Evolutionary conservation across 2,329 filamentous ascomycete species (phyloP).

Genomic region (Xylaria digitata): DNA sequence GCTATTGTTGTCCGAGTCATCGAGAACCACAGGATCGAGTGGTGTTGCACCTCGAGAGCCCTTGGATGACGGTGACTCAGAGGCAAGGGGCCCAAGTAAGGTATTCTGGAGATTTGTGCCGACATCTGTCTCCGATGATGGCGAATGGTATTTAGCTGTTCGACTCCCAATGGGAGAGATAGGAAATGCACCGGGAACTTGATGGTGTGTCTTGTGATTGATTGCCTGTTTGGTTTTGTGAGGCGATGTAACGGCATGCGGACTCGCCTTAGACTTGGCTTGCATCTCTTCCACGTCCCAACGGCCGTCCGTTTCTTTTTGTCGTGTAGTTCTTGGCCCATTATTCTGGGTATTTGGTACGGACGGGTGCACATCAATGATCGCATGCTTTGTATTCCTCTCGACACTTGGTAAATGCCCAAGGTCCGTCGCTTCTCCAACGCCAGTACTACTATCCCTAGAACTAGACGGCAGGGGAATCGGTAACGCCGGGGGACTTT

Average conservation of each 20-base stretch:
- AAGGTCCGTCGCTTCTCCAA: neutral
- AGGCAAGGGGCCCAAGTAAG: constrained; percentile 37
- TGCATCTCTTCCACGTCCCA: constrained; percentile 3
- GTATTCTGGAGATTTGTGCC: constrained; percentile 17
- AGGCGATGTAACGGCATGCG: constrained; percentile 13
- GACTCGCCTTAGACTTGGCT: neutral
- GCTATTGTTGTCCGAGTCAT: constrained; percentile 34
- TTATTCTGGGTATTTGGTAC: neutral
- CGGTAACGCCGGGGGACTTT: constrained; percentile 3
- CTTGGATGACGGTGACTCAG: constrained; percentile 33
- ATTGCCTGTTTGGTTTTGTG: constrained; percentile 9
- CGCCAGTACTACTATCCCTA: constrained; percentile 1
- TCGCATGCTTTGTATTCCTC: neutral
- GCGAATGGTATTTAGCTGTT: constrained; percentile 4
- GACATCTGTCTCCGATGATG: constrained; percentile 20
- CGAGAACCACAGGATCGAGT: constrained; percentile 41
- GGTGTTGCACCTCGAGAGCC: constrained; percentile 40
- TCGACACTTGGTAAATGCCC: neutral
- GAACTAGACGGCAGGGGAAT: constrained; percentile 9
- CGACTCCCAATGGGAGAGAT: constrained; percentile 31
- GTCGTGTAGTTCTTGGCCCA: neutral
- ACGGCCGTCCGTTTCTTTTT: neutral
- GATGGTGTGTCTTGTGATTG: constrained; percentile 19
- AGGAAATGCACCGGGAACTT: constrained; percentile 34
- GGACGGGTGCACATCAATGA: neutral